Evolutionary conservation across 768 basidiomycete species (phyloP).

Genomic region (Suillus discolor): DNA sequence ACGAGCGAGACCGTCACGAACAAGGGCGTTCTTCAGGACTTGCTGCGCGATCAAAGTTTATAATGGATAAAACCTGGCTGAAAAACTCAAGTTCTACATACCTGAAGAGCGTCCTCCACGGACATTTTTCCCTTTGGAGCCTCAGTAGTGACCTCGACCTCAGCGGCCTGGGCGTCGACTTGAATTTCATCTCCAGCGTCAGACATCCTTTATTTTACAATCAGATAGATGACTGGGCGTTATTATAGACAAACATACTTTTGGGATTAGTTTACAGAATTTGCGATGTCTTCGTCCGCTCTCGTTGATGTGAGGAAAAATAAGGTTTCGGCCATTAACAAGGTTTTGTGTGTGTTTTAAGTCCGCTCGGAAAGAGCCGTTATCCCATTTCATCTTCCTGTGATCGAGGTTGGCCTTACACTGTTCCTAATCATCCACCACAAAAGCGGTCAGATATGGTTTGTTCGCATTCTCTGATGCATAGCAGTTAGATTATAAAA

Average conservation of each 20-base stretch:
- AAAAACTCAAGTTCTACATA: conserved; percentile 30
- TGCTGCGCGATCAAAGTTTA: conserved; percentile 53
- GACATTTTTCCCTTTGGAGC: conserved; percentile 95
- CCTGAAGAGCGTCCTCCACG: conserved; percentile 94
- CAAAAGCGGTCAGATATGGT: conserved; percentile 25
- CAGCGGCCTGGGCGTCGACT: conserved; percentile 63
- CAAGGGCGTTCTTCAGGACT: conserved; percentile 98
- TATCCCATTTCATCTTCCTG: conserved; percentile 1
- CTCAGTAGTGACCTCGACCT: conserved; percentile 83
- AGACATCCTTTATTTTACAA: conserved; percentile 68
- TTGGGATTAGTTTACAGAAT: conserved; percentile 29
- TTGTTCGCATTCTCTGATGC: conserved; percentile 20
- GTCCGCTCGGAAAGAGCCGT: conserved; percentile 58
- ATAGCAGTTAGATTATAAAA: conserved; percentile 24
- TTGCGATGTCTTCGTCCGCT: conserved; percentile 89
- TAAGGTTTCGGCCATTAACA: conserved; percentile 46
- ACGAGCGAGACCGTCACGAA: conserved; percentile 97
- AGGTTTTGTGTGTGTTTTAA: conserved; percentile 41
- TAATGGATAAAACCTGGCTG: not conserved
- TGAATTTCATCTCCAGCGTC: conserved; percentile 96
- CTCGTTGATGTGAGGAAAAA: conserved; percentile 84
- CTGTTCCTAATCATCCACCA: conserved; percentile 4
- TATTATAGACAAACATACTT: conserved; percentile 36
- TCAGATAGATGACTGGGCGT: conserved; percentile 9
- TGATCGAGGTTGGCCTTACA: not conserved